A percentile compares a stretch with the other conserved stretches of the same genome.
Conservation (phyloP, 306 rosid species). For the Mimosa bimucronata region DNA sequence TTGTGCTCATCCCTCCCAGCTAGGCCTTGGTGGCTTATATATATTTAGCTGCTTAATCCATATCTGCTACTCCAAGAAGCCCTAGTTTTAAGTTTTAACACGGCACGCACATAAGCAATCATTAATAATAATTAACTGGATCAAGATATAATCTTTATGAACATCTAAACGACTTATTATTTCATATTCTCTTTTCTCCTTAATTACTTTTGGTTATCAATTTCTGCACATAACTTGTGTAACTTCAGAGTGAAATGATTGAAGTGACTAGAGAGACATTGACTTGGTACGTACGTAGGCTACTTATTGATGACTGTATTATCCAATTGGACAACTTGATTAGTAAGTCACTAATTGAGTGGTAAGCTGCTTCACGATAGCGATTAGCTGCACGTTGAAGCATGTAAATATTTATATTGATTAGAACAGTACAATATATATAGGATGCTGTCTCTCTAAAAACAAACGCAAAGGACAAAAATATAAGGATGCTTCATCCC, state of each 20-base stretch:
- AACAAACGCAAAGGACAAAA: slow-evolving; percentile 26
- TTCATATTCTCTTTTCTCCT: not conserved
- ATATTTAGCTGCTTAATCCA: not conserved
- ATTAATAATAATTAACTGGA: not conserved
- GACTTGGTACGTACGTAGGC: slow-evolving; percentile 23
- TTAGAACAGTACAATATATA: not conserved
- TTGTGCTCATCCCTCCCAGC: slow-evolving; percentile 29
- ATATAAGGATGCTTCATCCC: slow-evolving; percentile 17
- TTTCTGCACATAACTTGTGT: slow-evolving; percentile 30
- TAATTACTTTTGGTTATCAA: not conserved
- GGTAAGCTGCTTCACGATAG: not conserved
- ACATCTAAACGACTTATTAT: not conserved
- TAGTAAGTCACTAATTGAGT: not conserved
- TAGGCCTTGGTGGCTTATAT: not conserved
- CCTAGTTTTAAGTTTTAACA: not conserved
- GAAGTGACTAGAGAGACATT: slow-evolving; percentile 16
- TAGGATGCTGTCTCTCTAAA: slow-evolving; percentile 3
- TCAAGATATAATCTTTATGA: not conserved
- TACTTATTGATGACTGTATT: slow-evolving; percentile 1
- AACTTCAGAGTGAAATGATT: slow-evolving; percentile 37
- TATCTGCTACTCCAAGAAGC: not conserved
- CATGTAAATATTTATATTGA: not conserved
- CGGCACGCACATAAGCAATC: not conserved
- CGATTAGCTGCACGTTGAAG: not conserved
- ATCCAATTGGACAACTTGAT: slow-evolving; percentile 2